Percentiles rank a stretch among this genome's conserved stretches.
phyloP scores from a whole-genome alignment of 2,329 filamentous ascomycete species.

The Rutstroemia sp. region DNA sequence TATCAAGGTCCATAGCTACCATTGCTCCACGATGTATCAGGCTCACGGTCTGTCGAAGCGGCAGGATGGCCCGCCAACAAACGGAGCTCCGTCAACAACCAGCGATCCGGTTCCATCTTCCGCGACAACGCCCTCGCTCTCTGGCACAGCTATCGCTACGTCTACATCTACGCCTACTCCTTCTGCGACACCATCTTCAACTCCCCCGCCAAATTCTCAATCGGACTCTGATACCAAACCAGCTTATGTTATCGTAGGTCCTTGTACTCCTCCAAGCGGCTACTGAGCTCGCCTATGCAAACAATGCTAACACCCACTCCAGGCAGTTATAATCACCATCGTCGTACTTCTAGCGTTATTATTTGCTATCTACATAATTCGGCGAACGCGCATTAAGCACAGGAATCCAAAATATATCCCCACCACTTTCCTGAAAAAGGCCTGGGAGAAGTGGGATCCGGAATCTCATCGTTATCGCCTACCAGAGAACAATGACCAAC shows the following conservation, averaged over 20 bases:
- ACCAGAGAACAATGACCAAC: constrained; percentile 30
- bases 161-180: not conserved
- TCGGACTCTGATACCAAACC: not conserved
- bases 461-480: constrained; percentile 16
- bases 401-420: constrained; percentile 44
- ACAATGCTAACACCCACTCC: not conserved
- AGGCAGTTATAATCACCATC: constrained; percentile 14
- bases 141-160: not conserved
- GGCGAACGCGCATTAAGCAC: constrained; percentile 36
- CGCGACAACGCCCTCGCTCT: not conserved
- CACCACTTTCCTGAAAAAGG: constrained; percentile 40
- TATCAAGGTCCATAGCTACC: not conserved
- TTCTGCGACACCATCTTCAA: too few species aligned
- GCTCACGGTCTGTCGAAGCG: constrained; percentile 3
- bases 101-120: not conserved
- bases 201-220: not conserved
- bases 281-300: not conserved
- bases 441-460: constrained; percentile 44
- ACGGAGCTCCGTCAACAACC: constrained; percentile 1
- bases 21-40: constrained; percentile 4
- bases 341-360: constrained; percentile 16
- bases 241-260: constrained; percentile 7
- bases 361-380: constrained; percentile 21
- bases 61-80: constrained; percentile 1
- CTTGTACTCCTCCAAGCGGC: not conserved